Percentiles rank a stretch among this genome's conserved stretches.
Evolutionary conservation across 345 rosid genomes (phyloP).

Genomic region (Corchorus capsularis): DNA sequence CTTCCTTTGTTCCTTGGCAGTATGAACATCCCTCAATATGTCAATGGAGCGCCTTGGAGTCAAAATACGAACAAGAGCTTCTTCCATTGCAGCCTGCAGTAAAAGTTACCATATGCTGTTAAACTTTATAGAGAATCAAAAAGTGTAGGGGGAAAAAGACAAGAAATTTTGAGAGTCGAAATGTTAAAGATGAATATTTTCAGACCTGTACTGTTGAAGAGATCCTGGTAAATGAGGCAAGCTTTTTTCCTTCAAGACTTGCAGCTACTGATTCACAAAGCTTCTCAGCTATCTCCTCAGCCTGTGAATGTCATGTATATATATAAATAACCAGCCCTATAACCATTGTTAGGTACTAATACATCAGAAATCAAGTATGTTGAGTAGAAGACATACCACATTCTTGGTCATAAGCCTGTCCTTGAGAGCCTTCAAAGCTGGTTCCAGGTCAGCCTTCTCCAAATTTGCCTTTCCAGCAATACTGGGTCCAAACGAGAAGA

Average conservation of each 20-base stretch:
- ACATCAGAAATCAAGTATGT: constrained; percentile 2
- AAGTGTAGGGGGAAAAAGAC: not conserved
- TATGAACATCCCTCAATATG: constrained; percentile 90
- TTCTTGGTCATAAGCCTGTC: constrained; percentile 99
- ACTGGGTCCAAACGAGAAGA: constrained; percentile 45
- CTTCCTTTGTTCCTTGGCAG: constrained; percentile 86
- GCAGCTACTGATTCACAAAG: constrained; percentile 97
- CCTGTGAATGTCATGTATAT: constrained; percentile 47
- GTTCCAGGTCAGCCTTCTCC: constrained; percentile 90
- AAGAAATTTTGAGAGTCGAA: not conserved
- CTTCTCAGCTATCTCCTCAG: constrained; percentile 98
- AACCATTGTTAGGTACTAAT: not conserved
- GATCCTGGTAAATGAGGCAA: constrained; percentile 94
- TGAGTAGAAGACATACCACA: constrained; percentile 63
- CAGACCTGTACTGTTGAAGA: constrained; percentile 93
- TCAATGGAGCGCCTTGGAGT: constrained; percentile 98
- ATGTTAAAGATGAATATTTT: constrained; percentile 20
- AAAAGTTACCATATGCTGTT: not conserved
- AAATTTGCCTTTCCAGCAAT: constrained; percentile 97
- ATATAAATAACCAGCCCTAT: not conserved
- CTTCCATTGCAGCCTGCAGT: constrained; percentile 59
- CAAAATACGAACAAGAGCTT: constrained; percentile 91
- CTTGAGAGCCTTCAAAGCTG: constrained; percentile 92
- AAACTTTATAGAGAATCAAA: not conserved
- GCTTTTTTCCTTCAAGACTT: constrained; percentile 96